Conservation (phyloP, 495 filamentous ascomycete genomes). For the Penicillium psychrofluorescens region DNA sequence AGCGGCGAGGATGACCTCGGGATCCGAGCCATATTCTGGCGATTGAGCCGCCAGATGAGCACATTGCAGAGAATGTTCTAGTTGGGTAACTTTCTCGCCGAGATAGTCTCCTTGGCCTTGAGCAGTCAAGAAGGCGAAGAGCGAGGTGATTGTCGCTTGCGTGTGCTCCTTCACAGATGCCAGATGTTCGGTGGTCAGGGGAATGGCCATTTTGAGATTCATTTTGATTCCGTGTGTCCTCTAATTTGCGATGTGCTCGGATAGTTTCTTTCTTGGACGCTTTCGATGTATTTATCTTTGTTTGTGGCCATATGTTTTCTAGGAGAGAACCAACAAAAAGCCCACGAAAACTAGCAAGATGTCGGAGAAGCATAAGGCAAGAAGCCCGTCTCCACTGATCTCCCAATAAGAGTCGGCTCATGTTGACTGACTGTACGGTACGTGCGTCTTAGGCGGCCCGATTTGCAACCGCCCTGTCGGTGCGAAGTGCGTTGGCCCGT, state of each 20-base stretch:
- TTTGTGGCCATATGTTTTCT: too few species aligned
- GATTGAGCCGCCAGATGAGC: conserved; percentile 25
- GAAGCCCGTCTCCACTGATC: conserved; percentile 2
- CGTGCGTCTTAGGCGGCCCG: too few species aligned
- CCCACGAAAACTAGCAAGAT: too few species aligned
- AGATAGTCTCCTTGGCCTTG: conserved; percentile 23
- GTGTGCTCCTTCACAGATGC: conserved; percentile 6
- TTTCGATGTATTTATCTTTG: too few species aligned
- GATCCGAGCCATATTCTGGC: conserved; percentile 13
- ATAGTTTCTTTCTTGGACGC: too few species aligned
- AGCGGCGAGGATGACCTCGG: conserved; percentile 29
- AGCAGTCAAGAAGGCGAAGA: conserved; percentile 16
- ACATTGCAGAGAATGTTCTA: conserved; percentile 38
- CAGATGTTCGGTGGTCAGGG: neutral
- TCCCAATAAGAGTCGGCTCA: neutral
- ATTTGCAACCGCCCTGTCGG: conserved; percentile 2
- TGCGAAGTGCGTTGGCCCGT: conserved; percentile 14
- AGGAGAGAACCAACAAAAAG: too few species aligned
- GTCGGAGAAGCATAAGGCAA: neutral
- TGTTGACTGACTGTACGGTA: too few species aligned
- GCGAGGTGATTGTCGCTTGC: conserved; percentile 9
- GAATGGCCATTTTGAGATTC: conserved; percentile 5
- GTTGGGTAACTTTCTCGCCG: conserved; percentile 33
- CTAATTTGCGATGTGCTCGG: too few species aligned
- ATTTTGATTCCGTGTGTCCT: neutral